phyloP scores from a whole-genome alignment of 129 eudicot genomes.

The Sambucus nigra region DNA sequence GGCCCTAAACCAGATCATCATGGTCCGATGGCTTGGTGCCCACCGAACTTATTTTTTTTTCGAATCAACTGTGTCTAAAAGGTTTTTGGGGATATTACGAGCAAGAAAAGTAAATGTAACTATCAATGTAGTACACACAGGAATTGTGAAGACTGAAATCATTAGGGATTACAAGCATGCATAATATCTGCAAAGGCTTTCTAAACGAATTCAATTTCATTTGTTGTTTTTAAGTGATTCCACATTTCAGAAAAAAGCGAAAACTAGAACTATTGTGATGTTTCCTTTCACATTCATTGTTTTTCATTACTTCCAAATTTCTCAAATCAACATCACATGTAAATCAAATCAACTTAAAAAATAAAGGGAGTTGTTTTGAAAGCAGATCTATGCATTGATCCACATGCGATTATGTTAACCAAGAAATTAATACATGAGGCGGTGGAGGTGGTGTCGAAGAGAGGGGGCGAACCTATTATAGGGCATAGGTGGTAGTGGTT shows the following conservation, averaged over 20 bases:
- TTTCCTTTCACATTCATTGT: conserved; percentile 62
- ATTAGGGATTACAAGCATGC: conserved; percentile 87
- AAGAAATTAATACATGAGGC: no score
- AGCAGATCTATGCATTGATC: no score
- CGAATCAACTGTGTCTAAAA: neutral
- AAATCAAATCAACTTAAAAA: no score
- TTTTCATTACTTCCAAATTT: conserved; percentile 79
- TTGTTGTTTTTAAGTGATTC: neutral
- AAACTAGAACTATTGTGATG: conserved; percentile 3
- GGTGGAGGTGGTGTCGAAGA: no score
- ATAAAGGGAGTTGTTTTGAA: no score
- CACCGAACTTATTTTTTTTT: neutral
- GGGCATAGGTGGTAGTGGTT: no score
- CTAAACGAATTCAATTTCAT: neutral
- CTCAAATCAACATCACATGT: conserved; percentile 80
- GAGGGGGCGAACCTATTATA: no score
- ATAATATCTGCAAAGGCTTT: neutral
- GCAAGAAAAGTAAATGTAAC: conserved; percentile 78
- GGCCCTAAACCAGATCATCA: no score
- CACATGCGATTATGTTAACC: no score
- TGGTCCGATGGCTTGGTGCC: no score
- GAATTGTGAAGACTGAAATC: conserved; percentile 94
- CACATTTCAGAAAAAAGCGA: neutral
- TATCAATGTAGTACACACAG: conserved; percentile 93
- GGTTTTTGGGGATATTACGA: no score